These are phyloP conservation scores for Termitomyces sp. DNA, from an alignment of 768 basidiomycete genomes.

Conservation along the genomic window DNA sequence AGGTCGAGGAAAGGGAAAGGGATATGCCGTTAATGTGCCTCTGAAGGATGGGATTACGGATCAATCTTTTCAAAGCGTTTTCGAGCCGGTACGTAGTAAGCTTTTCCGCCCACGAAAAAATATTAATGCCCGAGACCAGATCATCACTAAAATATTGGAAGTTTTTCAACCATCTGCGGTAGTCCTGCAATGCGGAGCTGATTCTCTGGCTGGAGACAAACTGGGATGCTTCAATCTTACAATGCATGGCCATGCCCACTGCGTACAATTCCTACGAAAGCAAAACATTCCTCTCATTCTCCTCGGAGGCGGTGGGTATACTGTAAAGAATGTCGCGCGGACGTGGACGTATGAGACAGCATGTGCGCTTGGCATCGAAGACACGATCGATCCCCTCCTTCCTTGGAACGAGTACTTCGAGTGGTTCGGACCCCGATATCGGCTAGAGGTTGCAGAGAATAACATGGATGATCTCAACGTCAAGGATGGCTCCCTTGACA, in stretches of 20 bases:
- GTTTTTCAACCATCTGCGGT: slow-evolving; percentile 86
- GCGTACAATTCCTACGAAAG: slow-evolving; percentile 83
- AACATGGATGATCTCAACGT: slow-evolving; percentile 96
- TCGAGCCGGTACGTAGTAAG: slow-evolving; percentile 77
- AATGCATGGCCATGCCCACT: slow-evolving; percentile 92
- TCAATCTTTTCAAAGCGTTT: slow-evolving; percentile 79
- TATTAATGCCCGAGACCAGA: slow-evolving; percentile 36
- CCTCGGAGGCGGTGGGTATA: slow-evolving; percentile 95
- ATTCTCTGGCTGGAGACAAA: slow-evolving; percentile 93
- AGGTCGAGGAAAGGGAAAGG: slow-evolving; percentile 79
- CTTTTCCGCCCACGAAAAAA: neutral
- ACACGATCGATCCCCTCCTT: slow-evolving; percentile 71
- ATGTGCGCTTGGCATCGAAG: slow-evolving; percentile 84
- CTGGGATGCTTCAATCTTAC: slow-evolving; percentile 94
- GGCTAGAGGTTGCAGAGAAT: slow-evolving; percentile 85
- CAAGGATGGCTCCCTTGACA: slow-evolving; percentile 75
- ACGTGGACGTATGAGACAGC: slow-evolving; percentile 98
- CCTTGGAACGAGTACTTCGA: slow-evolving; percentile 93
- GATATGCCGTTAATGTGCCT: slow-evolving; percentile 92
- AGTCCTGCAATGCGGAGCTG: slow-evolving; percentile 92
- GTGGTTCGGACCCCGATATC: slow-evolving; percentile 95
- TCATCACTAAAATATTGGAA: slow-evolving; percentile 82
- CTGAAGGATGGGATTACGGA: slow-evolving; percentile 93
- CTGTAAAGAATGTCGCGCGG: slow-evolving; percentile 92
- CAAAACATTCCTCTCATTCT: slow-evolving; percentile 86